Percentiles rank a stretch among this genome's conserved stretches.
Evolutionary conservation across 305 asterid species (phyloP).

Genomic region (Fraxinus latifolia): DNA sequence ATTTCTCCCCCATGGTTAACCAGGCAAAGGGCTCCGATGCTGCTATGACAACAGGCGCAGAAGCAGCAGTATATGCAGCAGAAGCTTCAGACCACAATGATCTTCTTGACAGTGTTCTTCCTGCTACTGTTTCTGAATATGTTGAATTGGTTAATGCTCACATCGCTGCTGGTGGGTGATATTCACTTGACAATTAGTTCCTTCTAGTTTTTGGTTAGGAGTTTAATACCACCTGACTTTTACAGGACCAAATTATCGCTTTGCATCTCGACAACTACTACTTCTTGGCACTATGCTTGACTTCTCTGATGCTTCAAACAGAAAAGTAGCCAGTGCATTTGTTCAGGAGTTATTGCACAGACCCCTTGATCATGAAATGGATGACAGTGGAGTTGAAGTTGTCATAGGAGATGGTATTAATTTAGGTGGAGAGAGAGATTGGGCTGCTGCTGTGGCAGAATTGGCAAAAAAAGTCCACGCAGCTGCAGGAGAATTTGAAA

Average conservation of each 20-base stretch:
- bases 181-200: constrained; percentile 1
- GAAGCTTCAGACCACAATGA: constrained; percentile 90
- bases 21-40: constrained; percentile 97
- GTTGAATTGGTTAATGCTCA: constrained; percentile 80
- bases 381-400: constrained; percentile 67
- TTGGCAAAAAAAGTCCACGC: constrained; percentile 78
- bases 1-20: constrained; percentile 25
- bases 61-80: constrained; percentile 87
- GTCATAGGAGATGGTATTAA: constrained; percentile 86
- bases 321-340: constrained; percentile 80
- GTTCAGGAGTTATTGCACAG: constrained; percentile 68
- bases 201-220: constrained; percentile 10
- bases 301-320: constrained; percentile 82
- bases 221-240: constrained; percentile 26
- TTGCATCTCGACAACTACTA: constrained; percentile 83
- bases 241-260: constrained; percentile 77
- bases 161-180: constrained; percentile 74
- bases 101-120: constrained; percentile 82
- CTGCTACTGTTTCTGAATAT: constrained; percentile 69
- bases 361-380: constrained; percentile 70
- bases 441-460: constrained; percentile 90
- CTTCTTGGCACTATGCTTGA: constrained; percentile 84
- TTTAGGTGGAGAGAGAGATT: constrained; percentile 90
- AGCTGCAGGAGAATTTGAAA: constrained; percentile 78
- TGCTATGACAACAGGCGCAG: constrained; percentile 77